Evolutionary conservation across 2,329 filamentous ascomycete species (phyloP).

Genomic region (Colletotrichum nymphaeae): DNA sequence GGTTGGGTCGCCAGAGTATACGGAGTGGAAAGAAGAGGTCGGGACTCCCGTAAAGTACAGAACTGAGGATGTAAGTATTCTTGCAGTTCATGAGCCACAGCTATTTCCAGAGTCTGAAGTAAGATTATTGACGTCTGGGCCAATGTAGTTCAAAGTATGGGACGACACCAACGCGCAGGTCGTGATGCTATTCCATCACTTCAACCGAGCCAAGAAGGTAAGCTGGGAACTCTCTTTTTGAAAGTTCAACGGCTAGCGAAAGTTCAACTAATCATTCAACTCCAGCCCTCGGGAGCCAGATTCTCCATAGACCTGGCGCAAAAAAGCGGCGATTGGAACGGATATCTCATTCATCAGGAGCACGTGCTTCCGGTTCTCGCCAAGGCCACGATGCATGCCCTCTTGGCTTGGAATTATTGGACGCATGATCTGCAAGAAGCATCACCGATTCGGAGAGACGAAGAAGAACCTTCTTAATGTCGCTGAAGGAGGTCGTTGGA

Average conservation of each 20-base stretch:
- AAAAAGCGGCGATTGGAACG: not conserved
- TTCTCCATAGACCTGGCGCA: not conserved
- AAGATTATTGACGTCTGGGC: not conserved
- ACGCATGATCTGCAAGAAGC: not conserved
- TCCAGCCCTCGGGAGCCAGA: not conserved
- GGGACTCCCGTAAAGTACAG: not conserved
- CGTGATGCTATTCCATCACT: not conserved
- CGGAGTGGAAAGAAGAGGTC: not conserved
- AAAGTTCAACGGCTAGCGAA: not conserved
- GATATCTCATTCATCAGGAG: not conserved
- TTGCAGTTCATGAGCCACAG: not conserved
- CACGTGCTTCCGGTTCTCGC: not conserved
- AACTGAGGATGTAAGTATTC: not conserved
- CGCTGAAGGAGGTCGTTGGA: not conserved
- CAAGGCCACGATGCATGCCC: not conserved
- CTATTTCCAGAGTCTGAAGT: not conserved
- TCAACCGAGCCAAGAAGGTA: not conserved
- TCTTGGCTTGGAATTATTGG: not conserved
- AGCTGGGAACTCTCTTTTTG: no score
- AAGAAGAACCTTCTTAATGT: not conserved
- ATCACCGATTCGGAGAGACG: not conserved
- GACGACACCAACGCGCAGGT: not conserved
- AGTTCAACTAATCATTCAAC: not conserved
- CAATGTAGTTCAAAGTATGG: not conserved
- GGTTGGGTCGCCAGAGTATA: not conserved